Percentiles rank a stretch among this genome's conserved stretches.
Evolutionary conservation across 495 filamentous ascomycete genomes (phyloP).

Genomic region (Delitschia confertaspora): DNA sequence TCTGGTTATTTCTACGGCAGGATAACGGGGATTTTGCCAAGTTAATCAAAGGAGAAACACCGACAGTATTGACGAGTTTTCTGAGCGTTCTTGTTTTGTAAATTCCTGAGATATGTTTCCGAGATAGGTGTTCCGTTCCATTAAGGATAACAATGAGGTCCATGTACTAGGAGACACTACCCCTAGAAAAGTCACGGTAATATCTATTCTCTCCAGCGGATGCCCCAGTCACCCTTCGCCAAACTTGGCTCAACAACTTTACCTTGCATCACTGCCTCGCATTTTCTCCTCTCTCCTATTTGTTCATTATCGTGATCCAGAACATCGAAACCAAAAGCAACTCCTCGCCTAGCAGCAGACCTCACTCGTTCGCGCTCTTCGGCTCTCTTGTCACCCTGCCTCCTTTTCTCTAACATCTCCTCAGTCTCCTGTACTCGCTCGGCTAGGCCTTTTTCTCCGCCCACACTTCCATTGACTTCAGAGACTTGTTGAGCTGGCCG

Average conservation of each 20-base stretch:
- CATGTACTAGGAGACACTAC: too few relatives aligned
- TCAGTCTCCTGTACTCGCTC: conserved; percentile 35
- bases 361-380: conserved; percentile 40
- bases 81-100: too few relatives aligned
- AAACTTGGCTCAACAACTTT: conserved; percentile 37
- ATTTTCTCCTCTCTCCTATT: conserved; percentile 26
- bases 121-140: too few relatives aligned
- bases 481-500: conserved; percentile 35
- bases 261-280: conserved; percentile 36
- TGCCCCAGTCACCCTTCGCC: conserved; percentile 43
- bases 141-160: too few relatives aligned
- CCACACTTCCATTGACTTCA: conserved; percentile 39
- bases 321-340: conserved; percentile 40
- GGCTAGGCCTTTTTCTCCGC: conserved; percentile 38
- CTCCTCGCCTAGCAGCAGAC: conserved; percentile 37
- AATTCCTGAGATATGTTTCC: too few relatives aligned
- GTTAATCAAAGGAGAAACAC: too few relatives aligned
- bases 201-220: conserved; percentile 36
- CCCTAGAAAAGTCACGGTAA: too few relatives aligned
- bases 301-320: conserved; percentile 1
- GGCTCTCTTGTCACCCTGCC: conserved; percentile 27
- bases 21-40: too few relatives aligned
- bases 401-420: conserved; percentile 33
- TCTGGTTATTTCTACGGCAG: too few relatives aligned
- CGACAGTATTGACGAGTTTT: too few relatives aligned